Base-by-base conservation (phyloP, 2,329 filamentous ascomycete species). In the Colletotrichum lindemuthianum region DNA sequence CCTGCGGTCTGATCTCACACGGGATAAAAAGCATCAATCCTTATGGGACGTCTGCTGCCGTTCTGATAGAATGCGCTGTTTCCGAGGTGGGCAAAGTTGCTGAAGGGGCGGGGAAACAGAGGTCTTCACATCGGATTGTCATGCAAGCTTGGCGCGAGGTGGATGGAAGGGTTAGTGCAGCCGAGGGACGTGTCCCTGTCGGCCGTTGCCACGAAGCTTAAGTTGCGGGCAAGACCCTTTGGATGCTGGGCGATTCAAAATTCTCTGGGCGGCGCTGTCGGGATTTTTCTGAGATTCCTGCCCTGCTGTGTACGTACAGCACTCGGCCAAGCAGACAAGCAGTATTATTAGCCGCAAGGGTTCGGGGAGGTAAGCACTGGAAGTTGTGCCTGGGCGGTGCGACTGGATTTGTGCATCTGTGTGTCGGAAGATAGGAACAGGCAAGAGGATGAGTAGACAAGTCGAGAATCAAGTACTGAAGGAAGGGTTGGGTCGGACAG, bases 61-160 rank as follows among this genome's bases (percentile, higher is more conserved):
- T 15, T 51, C 45, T 48, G 13, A 48, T 41, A 15, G 24, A 41
- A 39, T 13, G 43, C 39, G 52, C 15, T 44, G 51, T 52, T 50
- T 47, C 57, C 36, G 45, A 36, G 39, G 32, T 52, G 39, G 41
- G 32, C 36, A 52, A 48, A 52, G 58, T 55, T 36, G 50, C 32
- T 24, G 36, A 44, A 15, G 36, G 13, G 13, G 63, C 51, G 58
- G 58, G 58, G 59, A 15, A 40, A 47, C 39, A 10, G 43, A 39
- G 16, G 61, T 12, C 40, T 59, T 61, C 63, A 41, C 37, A 47
- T 61, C 50, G 51, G 61, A 65, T 36, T 48, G 51, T 43, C 24
- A 55, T 49, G 37, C 44, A 49, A 45, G 43, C 15, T 8, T 45
- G 43, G 24, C 15, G 43, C n/a, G 7, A 24, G 16, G 13, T 39